These are phyloP conservation scores for Euphorbia celastroides DNA, from an alignment of 441 rosid species.

Conservation along the genomic window DNA sequence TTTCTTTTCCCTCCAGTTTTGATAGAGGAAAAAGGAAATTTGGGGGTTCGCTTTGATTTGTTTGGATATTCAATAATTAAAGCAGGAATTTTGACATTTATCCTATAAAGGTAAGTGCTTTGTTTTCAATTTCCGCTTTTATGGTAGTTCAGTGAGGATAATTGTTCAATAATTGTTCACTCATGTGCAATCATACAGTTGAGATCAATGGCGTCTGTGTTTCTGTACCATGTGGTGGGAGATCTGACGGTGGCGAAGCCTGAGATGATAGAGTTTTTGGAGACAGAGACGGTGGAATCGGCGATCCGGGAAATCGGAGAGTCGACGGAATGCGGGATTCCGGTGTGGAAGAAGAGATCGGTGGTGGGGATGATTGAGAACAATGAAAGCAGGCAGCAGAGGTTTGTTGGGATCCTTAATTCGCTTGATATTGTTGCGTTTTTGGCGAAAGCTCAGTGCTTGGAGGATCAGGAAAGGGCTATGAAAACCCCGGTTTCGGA, in stretches of 20 bases:
- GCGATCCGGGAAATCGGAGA: slow-evolving; percentile 81
- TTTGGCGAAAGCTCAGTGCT: slow-evolving; percentile 62
- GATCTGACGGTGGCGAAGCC: slow-evolving; percentile 99
- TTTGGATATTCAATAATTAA: slow-evolving; percentile 2
- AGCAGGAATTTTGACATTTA: background rate
- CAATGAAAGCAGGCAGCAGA: slow-evolving; percentile 61
- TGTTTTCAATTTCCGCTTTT: background rate
- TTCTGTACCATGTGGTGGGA: slow-evolving; percentile 86
- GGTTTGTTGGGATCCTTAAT: slow-evolving; percentile 83
- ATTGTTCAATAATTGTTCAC: background rate
- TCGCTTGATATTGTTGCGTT: slow-evolving; percentile 81
- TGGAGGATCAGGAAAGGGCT: slow-evolving; percentile 77
- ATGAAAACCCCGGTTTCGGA: slow-evolving; percentile 75
- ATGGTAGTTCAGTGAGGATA: background rate
- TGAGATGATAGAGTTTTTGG: slow-evolving; percentile 74
- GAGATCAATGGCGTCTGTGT: slow-evolving; percentile 74
- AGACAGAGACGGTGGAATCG: slow-evolving; percentile 75
- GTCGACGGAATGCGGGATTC: slow-evolving; percentile 86
- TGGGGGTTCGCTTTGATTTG: no score
- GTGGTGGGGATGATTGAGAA: slow-evolving; percentile 50
- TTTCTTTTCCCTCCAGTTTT: background rate
- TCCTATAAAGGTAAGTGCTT: background rate
- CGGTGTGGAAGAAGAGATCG: slow-evolving; percentile 74
- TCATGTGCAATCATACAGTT: background rate
- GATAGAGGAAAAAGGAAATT: background rate